Evolutionary conservation across 2,329 filamentous ascomycete genomes (phyloP), one percentile per base, ranked within the genome.

Genomic region (Apiospora koreana): DNA sequence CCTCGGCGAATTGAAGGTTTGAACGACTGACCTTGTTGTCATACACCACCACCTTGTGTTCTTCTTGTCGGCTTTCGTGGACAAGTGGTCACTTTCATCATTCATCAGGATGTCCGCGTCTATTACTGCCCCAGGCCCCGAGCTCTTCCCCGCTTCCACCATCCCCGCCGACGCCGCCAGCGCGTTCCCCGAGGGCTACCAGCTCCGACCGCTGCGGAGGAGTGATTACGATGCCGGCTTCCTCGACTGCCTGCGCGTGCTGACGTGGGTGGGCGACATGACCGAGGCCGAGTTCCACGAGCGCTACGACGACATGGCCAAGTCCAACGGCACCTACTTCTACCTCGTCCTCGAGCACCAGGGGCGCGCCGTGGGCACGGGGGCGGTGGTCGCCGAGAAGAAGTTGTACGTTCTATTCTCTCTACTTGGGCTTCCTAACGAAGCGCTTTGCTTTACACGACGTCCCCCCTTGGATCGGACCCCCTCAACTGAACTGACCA

Each of bases 191-290:
- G 81, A 88, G 16, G 88, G 88, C 75, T 95, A 94, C 84, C 87
- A 83, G 2, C 88, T 94, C 77, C 92, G 93, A 21, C 91, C 93
- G 0, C 83, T 95, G 41, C 85, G 89, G 75, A 88, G 88, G 75
- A 83, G 82, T 70, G 93, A 96, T 81, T 94, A 91, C 81, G 81
- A 83, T 62, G 86, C 86, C 64, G 92, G 92, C 70, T 94, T 94
- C 80, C 86, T 95, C 67, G 91, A 94, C 75, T 92, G 93, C 23
- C 85, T 96, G 71, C 85, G 89, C 38, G 92, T 94, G 21, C 84
- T 96, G 70, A 95, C 93, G 1, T 93, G 90, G 68, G 92, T 95
- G 46, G 93, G 92, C 65, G 90, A 94, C 58, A 87, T 94, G 69
- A 86, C 86, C 9, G 86, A 92, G 77, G 65, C 73, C 12, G 77